Evolutionary conservation across 129 eudicot species (phyloP), one percentile per base, ranked within the genome.

Genomic region (Centella asiatica): DNA sequence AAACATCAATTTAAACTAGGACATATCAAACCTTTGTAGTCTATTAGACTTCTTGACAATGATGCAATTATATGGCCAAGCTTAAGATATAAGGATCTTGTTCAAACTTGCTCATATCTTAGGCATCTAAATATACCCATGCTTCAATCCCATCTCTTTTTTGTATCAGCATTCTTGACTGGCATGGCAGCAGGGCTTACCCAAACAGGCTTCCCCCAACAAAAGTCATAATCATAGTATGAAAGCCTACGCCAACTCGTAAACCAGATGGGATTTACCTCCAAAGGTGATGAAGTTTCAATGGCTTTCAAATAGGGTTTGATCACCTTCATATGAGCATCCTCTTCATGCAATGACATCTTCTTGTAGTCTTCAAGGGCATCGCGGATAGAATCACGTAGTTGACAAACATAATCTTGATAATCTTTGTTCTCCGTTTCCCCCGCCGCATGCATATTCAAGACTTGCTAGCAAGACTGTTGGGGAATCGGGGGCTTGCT

Each of bases 121-220:
- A 68, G 29, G 67, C 69, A 3, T 77, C 82, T 22, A 77, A 63
- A 70, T 72, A 69, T 33, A 77, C 78, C 82, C 78, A 72, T 54
- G 82, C 75, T 77, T 77, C 82, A 33, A 77, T 60, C 57, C 78
- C 78, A 24, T 57, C 71, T n/a, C 72, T 77, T 49, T 23, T 40
- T 50, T 27, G 65, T 73, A 63, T 77, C 82, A 37, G 50, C 34
- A 45, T 72, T 72, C 50, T 77, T 76, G 5, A 36, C 26, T 0
- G 78, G 82, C 23, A 77, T 13, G 56, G 27, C 62, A 37, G 64
- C 78, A 5, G 73, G 52, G 27, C 76, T 76, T 29, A 57, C 54
- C 81, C 81, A 76, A 57, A 66, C 55, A 24, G 74, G 74, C 62
- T 52, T 56, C 19, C 82, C 82, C 50, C 31, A 77, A 23, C 82